phyloP scores from a whole-genome alignment of 2,329 filamentous ascomycete genomes.

The Claviceps lovelessii region DNA sequence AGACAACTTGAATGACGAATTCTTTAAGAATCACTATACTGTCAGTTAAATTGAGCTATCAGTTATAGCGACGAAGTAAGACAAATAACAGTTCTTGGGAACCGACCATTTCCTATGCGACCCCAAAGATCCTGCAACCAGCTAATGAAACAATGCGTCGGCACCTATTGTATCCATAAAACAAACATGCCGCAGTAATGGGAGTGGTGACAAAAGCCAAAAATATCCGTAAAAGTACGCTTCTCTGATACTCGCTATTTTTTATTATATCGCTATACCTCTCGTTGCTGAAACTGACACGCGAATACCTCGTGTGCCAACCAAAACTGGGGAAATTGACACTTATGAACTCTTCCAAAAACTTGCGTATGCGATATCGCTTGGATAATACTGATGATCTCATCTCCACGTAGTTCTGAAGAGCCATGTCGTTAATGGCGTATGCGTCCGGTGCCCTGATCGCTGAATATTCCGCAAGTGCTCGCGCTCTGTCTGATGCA shows the following conservation, averaged over 20 bases:
- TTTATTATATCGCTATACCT: slow-evolving; percentile 70
- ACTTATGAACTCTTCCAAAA: slow-evolving; percentile 69
- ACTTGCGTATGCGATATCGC: slow-evolving; percentile 68
- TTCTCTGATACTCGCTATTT: slow-evolving; percentile 55
- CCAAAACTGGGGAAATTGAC: slow-evolving; percentile 62
- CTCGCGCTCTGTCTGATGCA: slow-evolving; percentile 41
- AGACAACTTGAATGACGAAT: no score
- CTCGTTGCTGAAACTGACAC: slow-evolving; percentile 88
- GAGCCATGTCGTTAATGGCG: slow-evolving; percentile 81
- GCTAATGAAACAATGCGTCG: slow-evolving; percentile 8
- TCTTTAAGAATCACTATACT: no score
- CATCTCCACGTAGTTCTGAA: slow-evolving; percentile 92
- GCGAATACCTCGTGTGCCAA: slow-evolving; percentile 83
- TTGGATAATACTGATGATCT: slow-evolving; percentile 66
- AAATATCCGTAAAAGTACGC: slow-evolving; percentile 36
- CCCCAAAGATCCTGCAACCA: not conserved
- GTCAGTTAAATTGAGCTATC: no score
- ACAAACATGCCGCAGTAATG: slow-evolving; percentile 12
- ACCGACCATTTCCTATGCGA: no score
- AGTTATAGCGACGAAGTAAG: no score
- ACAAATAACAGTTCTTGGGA: no score
- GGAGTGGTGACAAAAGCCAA: slow-evolving; percentile 22
- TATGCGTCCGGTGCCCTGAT: slow-evolving; percentile 65
- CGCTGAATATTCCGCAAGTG: slow-evolving; percentile 61
- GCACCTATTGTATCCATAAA: slow-evolving; percentile 16